Conservation (phyloP, 768 basidiomycete species). For the Auricularia sp. region DNA sequence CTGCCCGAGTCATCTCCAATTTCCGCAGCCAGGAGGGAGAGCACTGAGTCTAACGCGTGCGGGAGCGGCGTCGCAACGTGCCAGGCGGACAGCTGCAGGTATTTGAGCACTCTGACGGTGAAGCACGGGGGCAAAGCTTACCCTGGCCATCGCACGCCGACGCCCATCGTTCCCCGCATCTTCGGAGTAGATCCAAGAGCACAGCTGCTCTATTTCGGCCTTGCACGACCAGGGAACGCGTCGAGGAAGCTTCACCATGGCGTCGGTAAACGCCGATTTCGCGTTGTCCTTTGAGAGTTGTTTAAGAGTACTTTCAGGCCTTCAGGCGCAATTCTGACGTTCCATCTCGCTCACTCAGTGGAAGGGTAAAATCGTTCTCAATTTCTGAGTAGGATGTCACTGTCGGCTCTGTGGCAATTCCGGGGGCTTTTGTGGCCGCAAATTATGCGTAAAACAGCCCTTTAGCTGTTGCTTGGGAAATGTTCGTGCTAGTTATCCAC, state of each 20-base stretch:
- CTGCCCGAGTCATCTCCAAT: conserved; percentile 40
- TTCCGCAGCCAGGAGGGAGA: conserved; percentile 51
- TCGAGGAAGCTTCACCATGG: conserved; percentile 58
- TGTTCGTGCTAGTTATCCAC: too few species aligned
- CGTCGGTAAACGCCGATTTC: background rate
- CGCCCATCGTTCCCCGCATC: conserved; percentile 50
- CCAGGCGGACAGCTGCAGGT: conserved; percentile 67
- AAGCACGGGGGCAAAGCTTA: conserved; percentile 21
- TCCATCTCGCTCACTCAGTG: too few species aligned
- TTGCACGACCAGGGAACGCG: conserved; percentile 70
- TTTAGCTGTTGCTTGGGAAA: too few species aligned
- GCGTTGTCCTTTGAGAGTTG: too few species aligned
- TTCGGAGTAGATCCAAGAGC: conserved; percentile 63
- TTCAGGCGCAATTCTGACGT: too few species aligned
- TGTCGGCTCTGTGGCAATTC: too few species aligned
- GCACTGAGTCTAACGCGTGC: conserved; percentile 66
- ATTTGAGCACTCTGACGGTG: too few species aligned
- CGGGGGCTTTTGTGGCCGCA: too few species aligned
- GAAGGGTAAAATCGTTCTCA: too few species aligned
- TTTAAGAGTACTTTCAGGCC: too few species aligned
- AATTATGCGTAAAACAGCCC: too few species aligned
- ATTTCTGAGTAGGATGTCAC: too few species aligned
- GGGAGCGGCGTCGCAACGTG: conserved; percentile 63
- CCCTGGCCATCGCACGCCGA: conserved; percentile 51
- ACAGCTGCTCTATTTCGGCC: conserved; percentile 64